Percentiles rank a stretch among this genome's conserved stretches.
Conservation (phyloP, 108 stramenopile genomes). For the Cyclostephanos invisitatus region DNA sequence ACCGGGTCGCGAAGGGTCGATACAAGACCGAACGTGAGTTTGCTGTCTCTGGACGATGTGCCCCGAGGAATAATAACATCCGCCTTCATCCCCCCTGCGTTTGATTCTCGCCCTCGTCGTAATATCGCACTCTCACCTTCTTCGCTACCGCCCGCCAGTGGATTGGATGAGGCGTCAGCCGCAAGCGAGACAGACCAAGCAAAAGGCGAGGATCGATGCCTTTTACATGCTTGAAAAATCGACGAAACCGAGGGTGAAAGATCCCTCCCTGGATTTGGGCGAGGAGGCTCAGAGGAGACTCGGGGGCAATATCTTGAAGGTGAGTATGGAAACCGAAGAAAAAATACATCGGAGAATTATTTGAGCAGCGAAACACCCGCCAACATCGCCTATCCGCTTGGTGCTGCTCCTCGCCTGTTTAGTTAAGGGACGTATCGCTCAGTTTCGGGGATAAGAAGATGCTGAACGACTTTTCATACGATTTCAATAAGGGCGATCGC, state of each 20-base stretch:
- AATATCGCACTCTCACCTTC: not conserved
- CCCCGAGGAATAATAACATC: too few species aligned
- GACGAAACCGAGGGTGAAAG: constrained; percentile 71
- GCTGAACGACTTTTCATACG: constrained; percentile 78
- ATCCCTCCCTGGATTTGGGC: constrained; percentile 57
- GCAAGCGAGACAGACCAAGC: constrained; percentile 54
- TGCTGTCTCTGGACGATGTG: constrained; percentile 9
- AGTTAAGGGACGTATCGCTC: constrained; percentile 64
- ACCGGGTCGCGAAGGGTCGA: constrained; percentile 65
- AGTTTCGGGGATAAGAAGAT: constrained; percentile 71
- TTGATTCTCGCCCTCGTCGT: not conserved
- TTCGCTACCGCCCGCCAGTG: constrained; percentile 3
- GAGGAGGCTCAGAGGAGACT: constrained; percentile 52
- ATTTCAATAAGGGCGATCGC: constrained; percentile 77
- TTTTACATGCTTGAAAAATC: constrained; percentile 83
- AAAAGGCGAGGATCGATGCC: constrained; percentile 58
- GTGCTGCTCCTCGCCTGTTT: constrained; percentile 8
- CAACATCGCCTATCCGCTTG: not conserved
- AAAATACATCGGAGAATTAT: too few species aligned
- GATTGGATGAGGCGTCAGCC: constrained; percentile 92
- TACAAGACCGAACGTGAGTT: constrained; percentile 46
- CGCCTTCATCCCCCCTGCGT: not conserved
- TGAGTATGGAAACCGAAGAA: constrained; percentile 1
- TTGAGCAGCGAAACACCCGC: not conserved
- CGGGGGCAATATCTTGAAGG: constrained; percentile 66